phyloP scores from a whole-genome alignment of 257 asterid species.

The Solanum paucissectum region DNA sequence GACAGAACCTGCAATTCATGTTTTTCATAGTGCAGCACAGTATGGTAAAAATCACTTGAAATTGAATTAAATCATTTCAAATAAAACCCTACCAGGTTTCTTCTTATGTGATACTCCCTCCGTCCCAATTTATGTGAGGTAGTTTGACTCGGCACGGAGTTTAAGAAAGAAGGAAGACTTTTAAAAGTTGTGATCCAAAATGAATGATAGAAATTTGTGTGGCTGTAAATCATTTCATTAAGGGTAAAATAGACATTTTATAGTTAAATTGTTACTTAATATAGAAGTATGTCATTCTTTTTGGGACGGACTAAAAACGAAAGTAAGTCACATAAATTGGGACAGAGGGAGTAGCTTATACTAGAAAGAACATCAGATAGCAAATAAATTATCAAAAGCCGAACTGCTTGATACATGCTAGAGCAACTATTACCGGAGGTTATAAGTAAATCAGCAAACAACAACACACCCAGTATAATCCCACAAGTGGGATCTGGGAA shows the following conservation, averaged over 20 bases:
- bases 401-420: background rate
- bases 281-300: no score
- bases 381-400: background rate
- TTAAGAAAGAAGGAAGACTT: no score
- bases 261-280: no score
- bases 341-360: background rate
- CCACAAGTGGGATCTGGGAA: background rate
- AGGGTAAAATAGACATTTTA: no score
- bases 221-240: no score
- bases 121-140: no score
- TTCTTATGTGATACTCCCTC: background rate
- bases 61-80: background rate
- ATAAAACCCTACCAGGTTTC: background rate
- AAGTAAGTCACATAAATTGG: no score
- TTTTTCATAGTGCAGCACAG: background rate
- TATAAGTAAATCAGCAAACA: background rate
- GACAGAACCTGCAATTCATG: slow-evolving; percentile 31
- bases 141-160: no score
- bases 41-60: background rate
- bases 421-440: background rate
- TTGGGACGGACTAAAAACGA: no score
- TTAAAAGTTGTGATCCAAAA: no score
- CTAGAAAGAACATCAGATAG: background rate
- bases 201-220: no score
- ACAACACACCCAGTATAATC: background rate